Percentiles rank a stretch among this genome's conserved stretches.
Evolutionary conservation across 805 yeast genomes (phyloP).

Genomic region (Yarrowia sp.): DNA sequence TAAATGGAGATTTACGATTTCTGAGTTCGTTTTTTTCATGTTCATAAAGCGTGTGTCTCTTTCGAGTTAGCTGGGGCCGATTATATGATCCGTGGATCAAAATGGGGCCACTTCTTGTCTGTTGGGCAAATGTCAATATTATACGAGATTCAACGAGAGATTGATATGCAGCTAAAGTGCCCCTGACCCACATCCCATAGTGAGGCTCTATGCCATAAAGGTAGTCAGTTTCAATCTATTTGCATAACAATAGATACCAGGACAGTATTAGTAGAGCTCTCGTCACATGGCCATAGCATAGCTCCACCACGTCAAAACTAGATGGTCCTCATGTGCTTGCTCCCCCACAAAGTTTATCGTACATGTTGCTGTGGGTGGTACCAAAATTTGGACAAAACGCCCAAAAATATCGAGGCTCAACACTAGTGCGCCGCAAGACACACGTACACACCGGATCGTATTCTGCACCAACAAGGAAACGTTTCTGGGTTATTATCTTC

Average conservation of each 20-base stretch:
- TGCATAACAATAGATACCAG: not conserved
- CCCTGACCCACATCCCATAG: not conserved
- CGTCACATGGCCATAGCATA: not conserved
- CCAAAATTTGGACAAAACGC: not conserved
- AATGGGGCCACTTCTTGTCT: not conserved
- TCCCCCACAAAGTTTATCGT: constrained; percentile 24
- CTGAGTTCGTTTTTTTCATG: too few relatives aligned
- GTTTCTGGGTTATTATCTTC: not conserved
- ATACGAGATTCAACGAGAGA: not conserved
- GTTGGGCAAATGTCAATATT: not conserved
- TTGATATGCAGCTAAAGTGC: not conserved
- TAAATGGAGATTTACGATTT: too few relatives aligned
- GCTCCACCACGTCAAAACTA: not conserved
- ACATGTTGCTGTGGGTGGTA: constrained; percentile 8
- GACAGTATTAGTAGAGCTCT: too few relatives aligned
- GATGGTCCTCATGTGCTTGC: not conserved
- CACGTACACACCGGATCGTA: not conserved
- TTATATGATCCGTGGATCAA: too few relatives aligned
- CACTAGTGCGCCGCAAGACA: not conserved
- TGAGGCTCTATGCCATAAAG: too few relatives aligned
- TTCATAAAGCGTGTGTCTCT: too few relatives aligned
- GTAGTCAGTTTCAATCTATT: too few relatives aligned
- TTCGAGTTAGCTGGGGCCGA: too few relatives aligned
- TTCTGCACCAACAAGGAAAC: not conserved
- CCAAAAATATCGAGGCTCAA: not conserved